Conservation (phyloP, 345 rosid genomes). For the Barbarea vulgaris region DNA sequence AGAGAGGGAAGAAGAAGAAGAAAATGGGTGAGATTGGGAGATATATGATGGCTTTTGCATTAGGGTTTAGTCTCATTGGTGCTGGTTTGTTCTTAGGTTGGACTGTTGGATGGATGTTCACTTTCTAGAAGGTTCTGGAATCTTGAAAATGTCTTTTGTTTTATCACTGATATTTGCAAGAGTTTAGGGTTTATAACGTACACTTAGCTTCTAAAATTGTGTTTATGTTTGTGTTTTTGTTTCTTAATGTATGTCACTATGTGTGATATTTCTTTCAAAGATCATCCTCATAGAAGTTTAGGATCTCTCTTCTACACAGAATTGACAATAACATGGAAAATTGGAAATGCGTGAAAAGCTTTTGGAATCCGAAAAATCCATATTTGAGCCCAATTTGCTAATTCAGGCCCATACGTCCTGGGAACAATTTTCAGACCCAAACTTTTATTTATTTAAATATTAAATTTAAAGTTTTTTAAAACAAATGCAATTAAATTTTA, state of each 20-base stretch:
- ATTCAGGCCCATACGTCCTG: not conserved
- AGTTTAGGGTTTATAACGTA: slow-evolving; percentile 5
- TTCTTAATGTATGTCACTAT: slow-evolving; percentile 15
- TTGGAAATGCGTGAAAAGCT: slow-evolving; percentile 4
- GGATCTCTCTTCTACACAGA: not conserved
- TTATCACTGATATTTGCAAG: slow-evolving; percentile 5
- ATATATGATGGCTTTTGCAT: slow-evolving; percentile 67
- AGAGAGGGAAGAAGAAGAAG: slow-evolving; percentile 42
- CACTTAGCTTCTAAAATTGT: slow-evolving; percentile 1
- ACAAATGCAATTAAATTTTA: not conserved
- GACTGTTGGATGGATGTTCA: slow-evolving; percentile 90
- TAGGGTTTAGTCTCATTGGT: slow-evolving; percentile 83
- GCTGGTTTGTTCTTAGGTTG: slow-evolving; percentile 92
- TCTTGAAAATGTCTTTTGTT: slow-evolving; percentile 24
- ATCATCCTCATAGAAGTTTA: not conserved
- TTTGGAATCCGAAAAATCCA: not conserved
- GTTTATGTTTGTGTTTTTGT: not conserved
- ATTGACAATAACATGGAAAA: not conserved
- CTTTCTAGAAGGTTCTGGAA: slow-evolving; percentile 39
- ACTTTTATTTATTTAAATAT: too few relatives aligned
- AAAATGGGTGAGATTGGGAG: slow-evolving; percentile 43
- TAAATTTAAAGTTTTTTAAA: too few relatives aligned
- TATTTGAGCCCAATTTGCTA: not conserved
- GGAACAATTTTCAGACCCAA: not conserved
- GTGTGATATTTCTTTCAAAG: slow-evolving; percentile 1